phyloP scores from a whole-genome alignment of 345 rosid species.

The Linum tenue region DNA sequence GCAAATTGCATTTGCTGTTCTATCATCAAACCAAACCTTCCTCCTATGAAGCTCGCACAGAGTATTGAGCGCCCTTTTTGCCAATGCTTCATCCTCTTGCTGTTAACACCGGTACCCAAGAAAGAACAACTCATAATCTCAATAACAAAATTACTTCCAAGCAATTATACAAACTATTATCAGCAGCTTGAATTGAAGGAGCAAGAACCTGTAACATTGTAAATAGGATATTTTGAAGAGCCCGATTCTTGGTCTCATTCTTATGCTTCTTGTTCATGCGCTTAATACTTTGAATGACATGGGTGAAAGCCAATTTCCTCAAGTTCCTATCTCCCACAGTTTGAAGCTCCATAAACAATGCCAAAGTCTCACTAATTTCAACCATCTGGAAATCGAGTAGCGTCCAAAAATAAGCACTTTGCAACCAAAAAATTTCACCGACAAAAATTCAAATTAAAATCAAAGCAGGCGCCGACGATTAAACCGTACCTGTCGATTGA shows the following conservation, averaged over 20 bases:
- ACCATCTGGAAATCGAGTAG: conserved; percentile 40
- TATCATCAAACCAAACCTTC: conserved; percentile 83
- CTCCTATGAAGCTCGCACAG: conserved; percentile 70
- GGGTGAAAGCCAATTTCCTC: conserved; percentile 68
- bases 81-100: conserved; percentile 75
- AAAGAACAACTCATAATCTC: neutral
- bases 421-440: neutral
- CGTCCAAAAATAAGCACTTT: neutral
- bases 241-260: conserved; percentile 60
- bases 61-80: conserved; percentile 65
- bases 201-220: conserved; percentile 52
- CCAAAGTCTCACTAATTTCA: conserved; percentile 53
- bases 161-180: neutral
- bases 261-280: conserved; percentile 68
- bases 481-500: conserved; percentile 49
- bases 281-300: conserved; percentile 67
- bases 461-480: neutral
- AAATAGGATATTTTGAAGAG: conserved; percentile 72
- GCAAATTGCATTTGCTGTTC: conserved; percentile 90
- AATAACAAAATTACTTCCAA: neutral
- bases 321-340: conserved; percentile 60
- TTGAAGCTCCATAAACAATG: conserved; percentile 79
- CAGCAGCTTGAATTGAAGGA: neutral
- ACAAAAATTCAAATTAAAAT: neutral
- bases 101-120: conserved; percentile 18